Percentiles rank a stretch among this genome's conserved stretches.
Conservation (phyloP, 495 filamentous ascomycete species). For the Lasiosphaeriaceae sp. region DNA sequence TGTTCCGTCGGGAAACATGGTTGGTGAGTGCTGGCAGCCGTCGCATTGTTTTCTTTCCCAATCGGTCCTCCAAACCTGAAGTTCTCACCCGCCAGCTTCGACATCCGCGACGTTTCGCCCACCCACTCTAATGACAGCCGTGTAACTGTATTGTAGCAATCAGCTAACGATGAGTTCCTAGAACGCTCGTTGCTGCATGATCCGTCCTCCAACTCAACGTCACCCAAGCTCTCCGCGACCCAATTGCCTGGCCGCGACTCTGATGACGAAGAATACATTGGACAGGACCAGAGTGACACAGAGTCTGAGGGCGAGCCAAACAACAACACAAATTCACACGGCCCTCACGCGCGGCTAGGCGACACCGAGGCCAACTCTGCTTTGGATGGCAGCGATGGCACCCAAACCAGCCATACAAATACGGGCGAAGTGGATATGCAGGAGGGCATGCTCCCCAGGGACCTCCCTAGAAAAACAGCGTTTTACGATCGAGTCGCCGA, state of each 20-base stretch:
- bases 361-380: conserved; percentile 6
- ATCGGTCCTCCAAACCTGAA: not conserved
- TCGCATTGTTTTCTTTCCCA: not conserved
- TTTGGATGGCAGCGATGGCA: conserved; percentile 10
- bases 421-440: conserved; percentile 22
- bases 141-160: not conserved
- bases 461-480: conserved; percentile 73
- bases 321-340: conserved; percentile 8
- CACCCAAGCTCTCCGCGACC: conserved; percentile 21
- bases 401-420: not conserved
- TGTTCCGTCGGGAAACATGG: conserved; percentile 1
- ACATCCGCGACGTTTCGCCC: not conserved
- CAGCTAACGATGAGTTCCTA: not conserved
- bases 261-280: conserved; percentile 29
- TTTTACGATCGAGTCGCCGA: conserved; percentile 86
- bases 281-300: conserved; percentile 24
- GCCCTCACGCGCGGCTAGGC: not conserved
- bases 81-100: not conserved
- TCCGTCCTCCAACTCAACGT: conserved; percentile 26
- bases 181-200: conserved; percentile 19
- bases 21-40: conserved; percentile 8
- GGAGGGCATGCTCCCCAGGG: conserved; percentile 65
- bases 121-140: not conserved
- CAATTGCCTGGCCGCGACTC: conserved; percentile 24
- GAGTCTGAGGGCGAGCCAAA: conserved; percentile 22